Conservation (phyloP, 768 basidiomycete genomes). For the Amanita fuliginea region DNA sequence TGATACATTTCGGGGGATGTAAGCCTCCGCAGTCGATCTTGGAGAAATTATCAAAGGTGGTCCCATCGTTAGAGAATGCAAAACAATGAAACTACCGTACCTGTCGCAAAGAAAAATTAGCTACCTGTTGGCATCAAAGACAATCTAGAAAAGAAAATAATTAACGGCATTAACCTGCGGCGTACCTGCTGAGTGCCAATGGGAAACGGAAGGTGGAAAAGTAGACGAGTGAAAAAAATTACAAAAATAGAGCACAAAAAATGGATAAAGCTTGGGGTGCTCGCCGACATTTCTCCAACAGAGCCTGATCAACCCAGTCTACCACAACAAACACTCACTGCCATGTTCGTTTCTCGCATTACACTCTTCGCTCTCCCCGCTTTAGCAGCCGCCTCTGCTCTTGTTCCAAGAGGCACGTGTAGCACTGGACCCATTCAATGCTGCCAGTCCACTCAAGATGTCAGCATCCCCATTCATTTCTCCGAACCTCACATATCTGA, state of each 20-base stretch:
- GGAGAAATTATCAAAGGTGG: not conserved
- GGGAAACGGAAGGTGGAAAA: not conserved
- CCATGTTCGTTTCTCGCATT: not conserved
- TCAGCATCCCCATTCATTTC: not conserved
- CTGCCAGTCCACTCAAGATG: not conserved
- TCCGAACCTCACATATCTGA: not conserved
- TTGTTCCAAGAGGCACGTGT: not conserved
- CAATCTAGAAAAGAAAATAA: not conserved
- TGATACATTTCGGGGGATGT: too few relatives aligned
- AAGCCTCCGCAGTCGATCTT: too few relatives aligned
- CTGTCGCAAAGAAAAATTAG: not conserved
- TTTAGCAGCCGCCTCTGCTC: not conserved
- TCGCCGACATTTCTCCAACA: too few relatives aligned
- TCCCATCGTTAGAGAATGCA: not conserved
- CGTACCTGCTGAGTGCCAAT: not conserved
- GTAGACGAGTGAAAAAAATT: not conserved
- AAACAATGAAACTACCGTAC: not conserved
- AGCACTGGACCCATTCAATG: not conserved
- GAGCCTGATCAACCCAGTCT: not conserved
- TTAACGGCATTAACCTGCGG: not conserved
- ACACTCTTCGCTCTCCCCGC: conserved; percentile 2
- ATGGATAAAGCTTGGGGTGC: not conserved
- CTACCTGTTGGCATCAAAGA: not conserved
- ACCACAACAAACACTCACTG: not conserved
- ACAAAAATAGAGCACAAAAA: not conserved